Evolutionary conservation across 345 rosid genomes (phyloP), one percentile per base, ranked within the genome.

Genomic region (Physaria fendleri): DNA sequence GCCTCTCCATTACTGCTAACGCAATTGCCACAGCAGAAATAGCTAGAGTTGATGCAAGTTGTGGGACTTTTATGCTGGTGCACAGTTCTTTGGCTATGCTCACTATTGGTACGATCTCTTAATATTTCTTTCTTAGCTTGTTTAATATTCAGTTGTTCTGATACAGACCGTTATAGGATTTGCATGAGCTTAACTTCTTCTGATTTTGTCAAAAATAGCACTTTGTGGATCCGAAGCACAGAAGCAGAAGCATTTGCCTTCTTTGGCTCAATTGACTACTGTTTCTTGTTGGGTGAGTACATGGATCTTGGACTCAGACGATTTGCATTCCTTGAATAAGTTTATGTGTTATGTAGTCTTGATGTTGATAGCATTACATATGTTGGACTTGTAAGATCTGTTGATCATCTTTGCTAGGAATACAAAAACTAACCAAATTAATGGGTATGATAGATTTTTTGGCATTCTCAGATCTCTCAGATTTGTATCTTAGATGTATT

Each of bases 11-110:
- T 44, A 80, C 85, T 41, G 97, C 67, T 17, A 79, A 76, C 73
- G 96, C 96, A 51, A 6, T 87, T 65, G 74, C 85, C 34, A 48
- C 12, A 0, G 95, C 97, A 17, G 99, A 90, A 73, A 23, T 94
- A 48, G 88, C 97, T 58, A 79, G 99, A 80, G 99, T 94, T 65
- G 97, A 94, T 85, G 99, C 96, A 10, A 94, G 99, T 61, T 82
- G 88, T 70, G 74, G 83, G 16, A 87, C 99, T 28, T 94, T 90
- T 78, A 56, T 82, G 53, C 74, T 94, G 83, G 97, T 80, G 79
- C 97, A 87, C 72, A 81, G 91, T 33, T 85, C 92, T 62, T 60
- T 94, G 71, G 97, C 79, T 28, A 90, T 94, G 99, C 97, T 94
- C 37, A 90, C 90, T n/a, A 90, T 94, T 39, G 95, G 97, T 89